Base-by-base conservation (phyloP, 139 green algal species). In the Asterochloris erici region DNA sequence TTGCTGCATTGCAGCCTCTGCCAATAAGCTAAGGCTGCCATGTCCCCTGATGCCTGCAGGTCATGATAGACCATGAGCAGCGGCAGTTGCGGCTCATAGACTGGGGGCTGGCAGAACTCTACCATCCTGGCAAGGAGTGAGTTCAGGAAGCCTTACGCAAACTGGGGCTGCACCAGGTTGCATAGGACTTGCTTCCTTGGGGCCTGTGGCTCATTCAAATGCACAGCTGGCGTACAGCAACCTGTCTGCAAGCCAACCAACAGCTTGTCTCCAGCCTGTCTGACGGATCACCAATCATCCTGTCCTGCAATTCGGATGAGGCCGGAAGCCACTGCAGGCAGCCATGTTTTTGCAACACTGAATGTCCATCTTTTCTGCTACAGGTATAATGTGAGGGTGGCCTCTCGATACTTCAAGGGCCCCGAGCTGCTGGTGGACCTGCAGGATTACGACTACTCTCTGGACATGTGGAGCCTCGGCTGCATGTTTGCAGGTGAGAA, bases 51-150 rank as follows among this genome's bases (percentile, higher is more conserved):
- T 68, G 12, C 29, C 15, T 79, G 82, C 81, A 89, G 85, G 90
- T 99, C 24, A 99, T 99, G 97, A 99, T 99, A 76, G 97, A 99
- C 86, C 97, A 99, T 85, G 87, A 93, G 74, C 88, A 93, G 87
- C 88, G 92, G 21, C 84, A 98, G 88, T 90, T 99, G 84, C 88
- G 97, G 26, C 90, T 99, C 62, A 99, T 99, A 78, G 97, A 99
- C 89, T 99, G 97, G 97, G 97, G 97, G 21, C 88, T 99, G 27
- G 97, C 97, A 16, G 97, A 99, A 90, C 99, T 99, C 82, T 99
- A 99, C 90, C 93, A 98, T 84, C 94, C 97, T 9, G 93, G 92
- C 27, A 89, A 90, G 73, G 88, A 92, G 86, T 89, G 78, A 63
- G 86, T 26, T 12, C 26, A 15, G 38, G 38, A 54, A 54, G n/a